Base-by-base conservation (phyloP, 345 rosid species). In the Draba incana region DNA sequence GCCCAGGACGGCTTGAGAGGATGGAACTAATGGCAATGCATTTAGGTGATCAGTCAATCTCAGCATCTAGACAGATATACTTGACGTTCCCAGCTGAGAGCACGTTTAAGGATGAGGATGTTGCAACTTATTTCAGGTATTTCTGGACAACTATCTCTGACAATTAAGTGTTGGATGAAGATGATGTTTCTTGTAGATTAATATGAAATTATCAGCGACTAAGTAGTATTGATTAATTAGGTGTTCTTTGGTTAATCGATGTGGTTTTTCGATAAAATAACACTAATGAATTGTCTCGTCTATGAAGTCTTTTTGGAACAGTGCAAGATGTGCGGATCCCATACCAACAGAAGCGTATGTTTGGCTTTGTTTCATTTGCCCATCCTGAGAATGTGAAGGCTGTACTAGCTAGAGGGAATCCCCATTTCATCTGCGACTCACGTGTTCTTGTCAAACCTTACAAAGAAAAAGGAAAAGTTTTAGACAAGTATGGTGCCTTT, bases 251-350 rank as follows among this genome's bases (percentile, higher is more conserved):
- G 35, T 44, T 55, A 3, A 31, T 6, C 44, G 48, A 56, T 45
- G 44, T 4, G 12, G 46, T 6, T 6, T 44, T 45, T 57, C n/a
- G 25, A 33, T 46, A 45, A 0, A 45, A 3, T 3, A 11, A 57
- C 54, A 31, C 23, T 49, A 49, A 12, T 63, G 25, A 56, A 52
- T 59, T n/a, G 52, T 69, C 39, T 65, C 58, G 46, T 69, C 47
- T 77, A 42, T 68, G 68, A 73, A 94, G 99, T 84, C 78, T 72
- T 50, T 94, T 83, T 38, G 99, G 99, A 76, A 87, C 84, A 3
- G 99, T 94, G 69, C 95, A 91, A 77, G 99, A 94, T 81, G 99
- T 94, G 72, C 81, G 99, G 83, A 94, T 94, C 60, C 99, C 97
- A 4, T 89, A 89, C 65, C 99, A 94, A 79, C 90, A 86, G 79